These are phyloP conservation scores for Protomyces gravidus DNA, from an alignment of 1,139 yeast species.

Conservation along the genomic window DNA sequence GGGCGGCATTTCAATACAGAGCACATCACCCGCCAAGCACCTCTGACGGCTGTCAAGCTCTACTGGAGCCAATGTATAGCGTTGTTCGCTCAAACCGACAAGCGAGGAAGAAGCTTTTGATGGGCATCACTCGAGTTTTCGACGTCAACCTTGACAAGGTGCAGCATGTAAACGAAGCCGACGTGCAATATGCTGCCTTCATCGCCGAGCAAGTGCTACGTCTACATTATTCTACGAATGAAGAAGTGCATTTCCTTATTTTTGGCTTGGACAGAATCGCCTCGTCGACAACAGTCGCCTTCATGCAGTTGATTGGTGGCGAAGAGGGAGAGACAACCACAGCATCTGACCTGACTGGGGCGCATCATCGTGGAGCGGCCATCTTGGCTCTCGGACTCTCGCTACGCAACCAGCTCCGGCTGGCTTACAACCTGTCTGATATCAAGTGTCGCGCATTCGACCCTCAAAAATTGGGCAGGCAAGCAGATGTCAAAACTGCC, in stretches of 20 bases:
- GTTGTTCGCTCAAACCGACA: conserved; percentile 47
- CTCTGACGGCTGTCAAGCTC: background rate
- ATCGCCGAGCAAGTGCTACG: conserved; percentile 45
- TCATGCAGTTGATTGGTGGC: conserved; percentile 36
- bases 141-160: conserved; percentile 38
- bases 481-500: conserved; percentile 21
- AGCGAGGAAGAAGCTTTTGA: conserved; percentile 50
- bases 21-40: conserved; percentile 14
- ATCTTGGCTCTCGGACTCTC: conserved; percentile 10
- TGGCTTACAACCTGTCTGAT: conserved; percentile 25
- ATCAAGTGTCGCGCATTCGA: conserved; percentile 29
- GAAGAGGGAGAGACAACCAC: background rate
- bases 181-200: conserved; percentile 33
- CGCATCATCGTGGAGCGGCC: conserved; percentile 14
- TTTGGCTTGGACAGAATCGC: conserved; percentile 38
- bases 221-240: conserved; percentile 44
- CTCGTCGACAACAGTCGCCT: conserved; percentile 44
- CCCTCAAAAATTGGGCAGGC: conserved; percentile 22
- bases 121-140: conserved; percentile 42
- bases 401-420: conserved; percentile 22
- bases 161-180: conserved; percentile 29
- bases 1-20: conserved; percentile 49
- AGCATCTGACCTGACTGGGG: background rate
- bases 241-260: conserved; percentile 44
- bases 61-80: conserved; percentile 41